These are phyloP conservation scores for Heteromeles arbutifolia DNA, from an alignment of 306 rosid species.

Conservation along the genomic window DNA sequence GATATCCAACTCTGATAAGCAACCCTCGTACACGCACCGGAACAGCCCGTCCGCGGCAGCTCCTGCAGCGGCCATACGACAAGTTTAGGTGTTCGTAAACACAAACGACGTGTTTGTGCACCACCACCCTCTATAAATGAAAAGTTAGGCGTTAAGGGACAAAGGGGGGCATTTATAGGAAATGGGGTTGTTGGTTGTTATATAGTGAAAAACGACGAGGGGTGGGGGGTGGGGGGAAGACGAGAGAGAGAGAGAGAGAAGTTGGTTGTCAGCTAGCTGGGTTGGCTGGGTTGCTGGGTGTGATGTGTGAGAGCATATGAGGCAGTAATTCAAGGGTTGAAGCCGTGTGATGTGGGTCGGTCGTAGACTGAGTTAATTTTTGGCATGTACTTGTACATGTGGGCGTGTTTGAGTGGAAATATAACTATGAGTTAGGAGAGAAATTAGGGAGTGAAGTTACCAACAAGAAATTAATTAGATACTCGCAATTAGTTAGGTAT, in stretches of 20 bases:
- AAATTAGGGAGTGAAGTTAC: slow-evolving; percentile 7
- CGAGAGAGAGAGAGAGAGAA: not conserved
- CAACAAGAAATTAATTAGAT: not conserved
- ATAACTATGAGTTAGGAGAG: slow-evolving; percentile 3
- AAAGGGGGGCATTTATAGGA: not conserved
- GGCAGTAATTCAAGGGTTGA: slow-evolving; percentile 13
- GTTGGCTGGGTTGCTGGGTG: not conserved
- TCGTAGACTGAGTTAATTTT: too few species aligned
- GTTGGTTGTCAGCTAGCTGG: slow-evolving; percentile 3
- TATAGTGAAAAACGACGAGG: not conserved
- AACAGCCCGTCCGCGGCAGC: slow-evolving; percentile 23
- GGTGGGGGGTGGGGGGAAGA: not conserved
- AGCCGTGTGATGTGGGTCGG: slow-evolving; percentile 13
- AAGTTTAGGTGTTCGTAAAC: not conserved
- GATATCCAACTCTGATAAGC: slow-evolving; percentile 38
- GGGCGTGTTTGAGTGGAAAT: not conserved
- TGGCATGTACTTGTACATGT: not conserved
- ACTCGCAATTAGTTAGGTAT: not conserved
- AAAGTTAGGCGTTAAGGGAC: not conserved
- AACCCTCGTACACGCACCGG: slow-evolving; percentile 50
- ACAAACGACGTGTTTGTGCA: not conserved
- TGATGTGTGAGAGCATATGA: not conserved
- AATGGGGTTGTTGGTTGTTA: not conserved
- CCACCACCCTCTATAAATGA: not conserved
- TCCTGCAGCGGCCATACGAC: slow-evolving; percentile 9